Conservation (phyloP, 192 early-diverging fungal genomes). For the Funneliformis mosseae region DNA sequence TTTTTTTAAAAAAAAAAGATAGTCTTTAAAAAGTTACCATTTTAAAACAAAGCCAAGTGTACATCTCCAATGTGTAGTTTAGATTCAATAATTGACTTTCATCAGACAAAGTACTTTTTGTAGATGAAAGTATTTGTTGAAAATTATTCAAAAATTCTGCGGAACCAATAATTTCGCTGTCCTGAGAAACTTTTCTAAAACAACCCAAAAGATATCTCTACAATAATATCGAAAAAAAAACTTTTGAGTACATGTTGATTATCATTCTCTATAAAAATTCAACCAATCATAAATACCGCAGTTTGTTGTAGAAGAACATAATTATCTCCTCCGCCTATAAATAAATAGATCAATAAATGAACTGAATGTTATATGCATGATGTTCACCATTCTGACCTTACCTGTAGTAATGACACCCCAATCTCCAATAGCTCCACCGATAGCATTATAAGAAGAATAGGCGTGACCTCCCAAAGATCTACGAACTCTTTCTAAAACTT, state of each 20-base stretch:
- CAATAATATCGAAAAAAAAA: background rate
- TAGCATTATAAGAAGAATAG: slow-evolving; percentile 68
- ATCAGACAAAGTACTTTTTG: slow-evolving; percentile 33
- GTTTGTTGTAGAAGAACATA: slow-evolving; percentile 51
- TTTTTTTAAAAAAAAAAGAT: too few species aligned
- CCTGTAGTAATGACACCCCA: slow-evolving; percentile 67
- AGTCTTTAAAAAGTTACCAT: slow-evolving; percentile 30
- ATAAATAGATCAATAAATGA: background rate
- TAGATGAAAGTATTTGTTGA: background rate
- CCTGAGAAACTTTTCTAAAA: slow-evolving; percentile 39
- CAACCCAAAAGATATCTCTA: slow-evolving; percentile 28
- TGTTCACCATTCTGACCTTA: background rate
- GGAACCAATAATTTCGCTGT: slow-evolving; percentile 41
- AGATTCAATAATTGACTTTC: slow-evolving; percentile 44
- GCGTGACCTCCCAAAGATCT: slow-evolving; percentile 66
- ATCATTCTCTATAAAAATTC: background rate
- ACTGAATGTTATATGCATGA: too few species aligned
- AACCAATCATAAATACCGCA: slow-evolving; percentile 32
- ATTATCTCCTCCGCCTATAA: slow-evolving; percentile 49
- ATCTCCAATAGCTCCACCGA: slow-evolving; percentile 58
- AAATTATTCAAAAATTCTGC: slow-evolving; percentile 45
- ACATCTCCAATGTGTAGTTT: slow-evolving; percentile 41
- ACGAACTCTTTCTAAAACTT: slow-evolving; percentile 54
- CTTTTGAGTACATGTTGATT: too few species aligned
- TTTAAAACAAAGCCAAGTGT: slow-evolving; percentile 48